Conservation (phyloP, 208 protist genomes). For the Acanthamoeba culbertsoni region DNA sequence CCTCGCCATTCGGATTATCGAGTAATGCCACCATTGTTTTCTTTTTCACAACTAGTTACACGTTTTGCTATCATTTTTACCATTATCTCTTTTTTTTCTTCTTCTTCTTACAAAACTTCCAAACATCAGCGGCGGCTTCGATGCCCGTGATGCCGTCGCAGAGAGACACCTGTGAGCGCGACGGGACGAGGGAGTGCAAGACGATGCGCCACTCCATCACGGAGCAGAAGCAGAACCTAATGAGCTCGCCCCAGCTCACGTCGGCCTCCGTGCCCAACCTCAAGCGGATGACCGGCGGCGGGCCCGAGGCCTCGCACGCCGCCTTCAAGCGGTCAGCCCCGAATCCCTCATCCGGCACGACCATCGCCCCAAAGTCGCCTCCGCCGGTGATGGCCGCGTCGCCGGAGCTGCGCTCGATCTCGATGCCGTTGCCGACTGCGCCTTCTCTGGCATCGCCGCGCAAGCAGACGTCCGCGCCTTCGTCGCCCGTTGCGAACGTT, state of each 20-base stretch:
- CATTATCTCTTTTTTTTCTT: background rate
- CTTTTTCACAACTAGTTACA: too few species aligned
- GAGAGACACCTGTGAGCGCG: too few species aligned
- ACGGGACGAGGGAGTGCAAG: background rate
- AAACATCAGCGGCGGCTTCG: background rate
- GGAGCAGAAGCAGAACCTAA: conserved; percentile 18
- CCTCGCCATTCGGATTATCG: too few species aligned
- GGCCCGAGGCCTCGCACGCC: background rate
- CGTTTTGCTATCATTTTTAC: background rate
- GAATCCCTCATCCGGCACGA: background rate
- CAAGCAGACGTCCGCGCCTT: background rate
- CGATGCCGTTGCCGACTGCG: background rate
- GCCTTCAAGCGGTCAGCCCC: background rate
- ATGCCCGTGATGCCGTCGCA: background rate
- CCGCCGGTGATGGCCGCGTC: background rate
- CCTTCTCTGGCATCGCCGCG: background rate
- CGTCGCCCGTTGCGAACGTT: too few species aligned
- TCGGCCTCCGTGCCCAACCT: conserved; percentile 21
- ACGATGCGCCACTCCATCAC: background rate
- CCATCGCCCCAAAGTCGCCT: background rate
- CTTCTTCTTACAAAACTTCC: background rate
- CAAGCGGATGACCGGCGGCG: background rate
- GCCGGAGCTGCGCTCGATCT: background rate
- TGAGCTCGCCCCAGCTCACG: background rate
- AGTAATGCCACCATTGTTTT: too few species aligned